Evolutionary conservation across 73 alveolate species (phyloP).

Genomic region (Paramecium octaurelia): DNA sequence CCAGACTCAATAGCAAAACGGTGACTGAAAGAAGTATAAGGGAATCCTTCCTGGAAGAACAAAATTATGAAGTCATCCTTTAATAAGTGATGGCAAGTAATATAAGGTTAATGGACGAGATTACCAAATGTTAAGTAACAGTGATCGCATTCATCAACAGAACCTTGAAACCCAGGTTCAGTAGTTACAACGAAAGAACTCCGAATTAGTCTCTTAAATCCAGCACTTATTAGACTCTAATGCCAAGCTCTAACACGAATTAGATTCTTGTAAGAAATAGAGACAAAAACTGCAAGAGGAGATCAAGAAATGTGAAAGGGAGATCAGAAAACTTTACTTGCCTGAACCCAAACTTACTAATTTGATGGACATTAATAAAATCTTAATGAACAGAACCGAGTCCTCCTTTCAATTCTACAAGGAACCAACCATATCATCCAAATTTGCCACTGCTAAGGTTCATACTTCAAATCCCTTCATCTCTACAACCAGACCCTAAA

Average conservation of each 20-base stretch:
- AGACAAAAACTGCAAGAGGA: neutral
- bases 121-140: neutral
- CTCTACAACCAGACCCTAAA: neutral
- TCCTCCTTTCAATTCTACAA: neutral
- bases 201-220: neutral
- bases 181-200: neutral
- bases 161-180: neutral
- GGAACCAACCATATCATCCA: neutral
- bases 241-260: neutral
- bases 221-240: neutral
- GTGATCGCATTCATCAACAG: neutral
- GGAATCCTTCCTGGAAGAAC: neutral
- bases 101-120: neutral
- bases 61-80: neutral
- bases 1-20: neutral
- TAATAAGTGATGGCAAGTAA: constrained; percentile 2
- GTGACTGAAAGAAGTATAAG: neutral
- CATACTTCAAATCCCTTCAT: neutral
- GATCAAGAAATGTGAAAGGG: neutral
- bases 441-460: neutral
- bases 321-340: neutral
- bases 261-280: neutral
- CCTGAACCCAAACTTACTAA: neutral
- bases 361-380: neutral
- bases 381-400: neutral